Percentiles rank a stretch among this genome's conserved stretches.
Conservation (phyloP, 2,329 filamentous ascomycete genomes). For the Talaromyces sp. region DNA sequence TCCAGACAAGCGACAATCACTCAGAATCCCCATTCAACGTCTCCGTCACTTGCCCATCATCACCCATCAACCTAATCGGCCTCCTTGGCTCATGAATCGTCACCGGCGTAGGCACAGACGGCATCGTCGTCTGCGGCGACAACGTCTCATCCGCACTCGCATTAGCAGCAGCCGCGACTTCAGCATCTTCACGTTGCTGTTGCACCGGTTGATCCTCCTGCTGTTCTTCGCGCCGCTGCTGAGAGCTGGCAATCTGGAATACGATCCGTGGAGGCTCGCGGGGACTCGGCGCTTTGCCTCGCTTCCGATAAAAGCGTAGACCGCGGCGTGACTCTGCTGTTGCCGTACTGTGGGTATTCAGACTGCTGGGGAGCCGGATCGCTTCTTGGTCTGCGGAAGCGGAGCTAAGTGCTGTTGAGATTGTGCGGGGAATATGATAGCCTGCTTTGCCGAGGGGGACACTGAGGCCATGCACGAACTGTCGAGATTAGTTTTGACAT, state of each 20-base stretch:
- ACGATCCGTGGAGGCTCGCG: constrained; percentile 15
- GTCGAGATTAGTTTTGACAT: neutral
- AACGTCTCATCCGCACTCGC: constrained; percentile 4
- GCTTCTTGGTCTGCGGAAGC: constrained; percentile 32
- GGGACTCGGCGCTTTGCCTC: constrained; percentile 21
- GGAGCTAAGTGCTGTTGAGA: constrained; percentile 48
- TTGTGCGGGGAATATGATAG: constrained; percentile 47
- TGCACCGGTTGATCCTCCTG: neutral
- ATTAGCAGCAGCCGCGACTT: neutral
- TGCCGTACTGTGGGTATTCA: constrained; percentile 37
- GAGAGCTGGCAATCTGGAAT: constrained; percentile 31
- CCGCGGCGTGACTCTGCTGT: constrained; percentile 21
- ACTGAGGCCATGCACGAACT: constrained; percentile 77
- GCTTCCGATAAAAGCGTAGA: constrained; percentile 26
- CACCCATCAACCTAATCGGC: constrained; percentile 32
- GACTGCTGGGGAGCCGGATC: constrained; percentile 30
- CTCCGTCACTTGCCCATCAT: constrained; percentile 20
- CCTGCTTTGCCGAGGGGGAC: constrained; percentile 64
- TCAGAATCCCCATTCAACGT: constrained; percentile 18
- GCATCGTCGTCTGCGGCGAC: constrained; percentile 15
- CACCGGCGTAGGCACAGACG: constrained; percentile 25
- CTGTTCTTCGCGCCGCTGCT: constrained; percentile 22
- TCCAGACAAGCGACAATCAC: neutral
- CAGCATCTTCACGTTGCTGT: neutral
- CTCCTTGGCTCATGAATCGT: constrained; percentile 33